Conservation (phyloP, 345 rosid genomes). For the Gossypium stocksii region DNA sequence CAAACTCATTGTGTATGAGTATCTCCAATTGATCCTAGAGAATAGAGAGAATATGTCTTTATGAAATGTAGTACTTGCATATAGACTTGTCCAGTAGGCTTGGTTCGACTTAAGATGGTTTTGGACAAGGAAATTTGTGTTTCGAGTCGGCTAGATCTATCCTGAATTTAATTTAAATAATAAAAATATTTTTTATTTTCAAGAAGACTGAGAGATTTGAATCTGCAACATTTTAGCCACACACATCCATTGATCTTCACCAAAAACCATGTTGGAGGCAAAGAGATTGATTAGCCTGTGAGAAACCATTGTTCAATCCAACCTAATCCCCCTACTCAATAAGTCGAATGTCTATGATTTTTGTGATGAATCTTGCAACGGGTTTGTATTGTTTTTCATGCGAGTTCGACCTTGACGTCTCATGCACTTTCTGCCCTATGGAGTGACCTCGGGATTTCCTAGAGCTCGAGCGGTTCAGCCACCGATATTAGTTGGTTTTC, state of each 20-base stretch:
- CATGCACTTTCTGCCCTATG: background rate
- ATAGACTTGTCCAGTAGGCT: no score
- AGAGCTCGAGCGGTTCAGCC: background rate
- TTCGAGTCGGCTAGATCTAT: no score
- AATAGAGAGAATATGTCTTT: no score
- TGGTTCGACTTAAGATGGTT: no score
- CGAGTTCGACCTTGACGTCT: background rate
- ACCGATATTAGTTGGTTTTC: background rate
- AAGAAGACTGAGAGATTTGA: background rate
- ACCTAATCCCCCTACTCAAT: background rate
- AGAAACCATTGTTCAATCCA: background rate
- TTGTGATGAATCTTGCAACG: conserved; percentile 1
- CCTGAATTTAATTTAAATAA: no score
- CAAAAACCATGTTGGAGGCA: background rate
- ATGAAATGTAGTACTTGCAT: no score
- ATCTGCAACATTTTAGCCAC: conserved; percentile 13
- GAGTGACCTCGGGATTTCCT: background rate
- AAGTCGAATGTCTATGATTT: background rate
- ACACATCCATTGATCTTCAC: background rate
- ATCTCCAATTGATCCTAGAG: no score
- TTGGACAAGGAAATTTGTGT: no score
- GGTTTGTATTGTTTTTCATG: conserved; percentile 6
- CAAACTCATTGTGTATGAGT: no score
- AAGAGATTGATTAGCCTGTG: background rate
- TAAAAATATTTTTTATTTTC: background rate